Base-by-base conservation (phyloP, 805 yeast genomes). In the Naumovozyma castellii region DNA sequence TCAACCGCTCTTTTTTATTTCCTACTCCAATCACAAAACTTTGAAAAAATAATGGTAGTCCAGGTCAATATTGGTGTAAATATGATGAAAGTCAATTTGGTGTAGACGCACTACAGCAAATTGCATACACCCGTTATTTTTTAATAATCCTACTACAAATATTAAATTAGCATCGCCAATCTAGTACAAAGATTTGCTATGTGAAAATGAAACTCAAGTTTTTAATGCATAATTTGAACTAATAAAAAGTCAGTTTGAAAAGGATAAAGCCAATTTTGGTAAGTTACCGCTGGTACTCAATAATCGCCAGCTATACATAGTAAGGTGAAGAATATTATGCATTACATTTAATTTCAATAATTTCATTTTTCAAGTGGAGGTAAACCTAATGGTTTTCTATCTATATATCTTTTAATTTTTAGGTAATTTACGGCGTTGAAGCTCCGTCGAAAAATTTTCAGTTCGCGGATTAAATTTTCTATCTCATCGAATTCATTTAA, bases 1-100 rank as follows among this genome's bases (percentile, higher is more conserved):
- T 51, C 55, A 2, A 35, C 47, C 3, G 55, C 52, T n/a, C 54
- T 46, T 34, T 50, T 51, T 27, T 53, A 51, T 42, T 50, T 50
- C 44, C 50, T 48, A 43, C 34, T 47, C 32, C 51, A 50, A 42
- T 50, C 54, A 2, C 51, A 48, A 34, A 48, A 48, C 38, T 48
- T 10, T 33, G 50, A 27, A 45, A 47, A 18, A 50, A 49, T 44
- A 50, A 53, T 22, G 55, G 55, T 43, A 53, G 45, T 18, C 50
- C 53, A 39, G 46, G 54, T 25, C 54, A 46, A 31, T 50, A 51
- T 29, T 50, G 54, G 50, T 51, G 53, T 42, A 41, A 43, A 18
- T 50, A 48, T 36, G 49, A 48, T 39, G 53, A 48, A 35, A 50
- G 47, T 29, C 41, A 40, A 25, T 44, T 35, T 28, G 36, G 27